Percentiles rank a stretch among this genome's conserved stretches.
Conservation (phyloP, 2,329 filamentous ascomycete species). For the Colletotrichum scovillei region DNA sequence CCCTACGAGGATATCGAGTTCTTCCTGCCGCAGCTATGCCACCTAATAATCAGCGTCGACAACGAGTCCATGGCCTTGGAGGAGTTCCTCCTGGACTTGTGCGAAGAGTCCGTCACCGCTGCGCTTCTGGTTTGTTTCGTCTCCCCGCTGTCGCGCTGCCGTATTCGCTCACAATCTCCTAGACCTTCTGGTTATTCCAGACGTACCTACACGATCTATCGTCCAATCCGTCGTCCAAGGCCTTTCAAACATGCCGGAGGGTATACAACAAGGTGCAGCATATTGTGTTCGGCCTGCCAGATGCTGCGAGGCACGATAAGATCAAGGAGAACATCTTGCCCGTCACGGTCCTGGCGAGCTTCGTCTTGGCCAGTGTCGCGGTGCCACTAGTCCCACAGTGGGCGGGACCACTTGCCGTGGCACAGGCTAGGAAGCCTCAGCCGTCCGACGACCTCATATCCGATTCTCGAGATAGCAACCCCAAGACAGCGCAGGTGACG, state of each 20-base stretch:
- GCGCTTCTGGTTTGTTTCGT: constrained; percentile 76
- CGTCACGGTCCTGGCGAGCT: constrained; percentile 83
- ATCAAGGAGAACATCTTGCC: constrained; percentile 86
- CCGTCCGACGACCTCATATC: constrained; percentile 70
- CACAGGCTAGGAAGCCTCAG: constrained; percentile 82
- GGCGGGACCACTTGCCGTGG: constrained; percentile 83
- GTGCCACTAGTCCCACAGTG: constrained; percentile 80
- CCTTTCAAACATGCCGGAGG: constrained; percentile 84
- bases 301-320: constrained; percentile 75
- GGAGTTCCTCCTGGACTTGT: constrained; percentile 87
- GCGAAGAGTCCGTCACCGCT: constrained; percentile 88
- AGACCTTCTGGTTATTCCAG: constrained; percentile 94
- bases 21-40: constrained; percentile 89
- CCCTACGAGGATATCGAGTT: constrained; percentile 93
- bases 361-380: constrained; percentile 81
- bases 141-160: constrained; percentile 13
- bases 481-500: constrained; percentile 67
- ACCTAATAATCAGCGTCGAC: constrained; percentile 87
- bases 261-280: constrained; percentile 91
- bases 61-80: constrained; percentile 93
- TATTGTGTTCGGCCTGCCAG: constrained; percentile 84
- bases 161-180: constrained; percentile 30
- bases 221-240: constrained; percentile 77
- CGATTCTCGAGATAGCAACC: constrained; percentile 58
- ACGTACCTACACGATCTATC: constrained; percentile 87